Percentiles rank a stretch among this genome's conserved stretches.
Conservation (phyloP, 2,329 filamentous ascomycete species). For the Fusarium praegraminearum region DNA sequence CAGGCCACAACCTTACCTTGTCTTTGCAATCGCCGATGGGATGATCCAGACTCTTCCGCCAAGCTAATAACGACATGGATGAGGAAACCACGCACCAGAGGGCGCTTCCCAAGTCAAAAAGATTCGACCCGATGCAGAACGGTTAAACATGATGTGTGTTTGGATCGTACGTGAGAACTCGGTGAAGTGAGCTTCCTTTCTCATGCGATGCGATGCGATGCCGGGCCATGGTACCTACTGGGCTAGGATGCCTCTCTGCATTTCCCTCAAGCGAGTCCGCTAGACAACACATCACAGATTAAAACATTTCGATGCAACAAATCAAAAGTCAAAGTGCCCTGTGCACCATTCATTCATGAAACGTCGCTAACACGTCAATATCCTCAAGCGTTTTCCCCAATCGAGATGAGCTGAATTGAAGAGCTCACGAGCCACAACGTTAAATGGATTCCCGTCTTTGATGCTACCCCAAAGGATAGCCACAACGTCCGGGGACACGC, state of each 20-base stretch:
- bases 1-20: not conserved
- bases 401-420: constrained; percentile 33
- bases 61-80: constrained; percentile 22
- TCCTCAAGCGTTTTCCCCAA: constrained; percentile 21
- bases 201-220: not conserved
- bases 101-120: constrained; percentile 1
- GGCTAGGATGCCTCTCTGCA: constrained; percentile 2
- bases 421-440: constrained; percentile 39
- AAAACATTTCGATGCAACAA: constrained; percentile 17
- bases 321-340: constrained; percentile 19
- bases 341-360: constrained; percentile 25
- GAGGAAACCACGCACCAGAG: not conserved
- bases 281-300: constrained; percentile 40
- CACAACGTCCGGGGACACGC: constrained; percentile 37
- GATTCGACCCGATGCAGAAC: constrained; percentile 9
- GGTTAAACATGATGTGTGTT: constrained; percentile 11
- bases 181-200: constrained; percentile 14
- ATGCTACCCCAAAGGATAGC: constrained; percentile 23
- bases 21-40: constrained; percentile 36
- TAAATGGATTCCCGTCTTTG: constrained; percentile 26
- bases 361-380: constrained; percentile 32
- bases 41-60: constrained; percentile 31
- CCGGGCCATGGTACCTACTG: not conserved
- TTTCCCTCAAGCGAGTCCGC: constrained; percentile 4
- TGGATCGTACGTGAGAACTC: constrained; percentile 7